Base-by-base conservation (phyloP, 495 filamentous ascomycete species). In the Neurospora hispaniola region DNA sequence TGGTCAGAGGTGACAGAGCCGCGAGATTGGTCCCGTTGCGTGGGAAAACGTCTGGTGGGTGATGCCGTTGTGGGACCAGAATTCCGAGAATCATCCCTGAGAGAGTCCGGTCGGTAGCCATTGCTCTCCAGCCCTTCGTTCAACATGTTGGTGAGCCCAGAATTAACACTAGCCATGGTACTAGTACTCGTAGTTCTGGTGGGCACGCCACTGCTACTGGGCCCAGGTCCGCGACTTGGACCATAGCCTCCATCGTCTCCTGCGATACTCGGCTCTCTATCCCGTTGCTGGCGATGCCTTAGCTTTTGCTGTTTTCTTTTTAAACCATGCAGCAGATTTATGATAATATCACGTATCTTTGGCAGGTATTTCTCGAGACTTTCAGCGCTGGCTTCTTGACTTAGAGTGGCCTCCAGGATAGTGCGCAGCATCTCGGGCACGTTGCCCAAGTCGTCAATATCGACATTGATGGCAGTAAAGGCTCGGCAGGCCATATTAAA, bases 401-500 rank as follows among this genome's bases (percentile, higher is more conserved):
- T 97, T 20, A 99, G 85, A 0, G 96, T 98, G 70, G 97, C 93
- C 82, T 99, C 96, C 42, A 99, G 86, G 70, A 99, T 98, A 39
- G 89, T 88, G 73, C 96, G 90, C 31, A 99, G 81, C 69, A 94
- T 85, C 79, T 99, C 96, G 3, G 96, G 96, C 8, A 99, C 96
- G 77, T 96, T 96, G 69, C 96, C 96, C 18, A 99, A 87, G 81
- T 99, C 96, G 5, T 89, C 86, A 5, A 93, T 97, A 74, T 98
- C 96, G 69, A 99, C 95, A 42, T 95, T 94, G 78, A 99, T 98
- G 46, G 93, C 92, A 78, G 91, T 92, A 81, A 99, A 99, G 68
- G 96, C 94, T 46, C 96, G 91, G 81, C 94, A 98, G 9, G 96
- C 96, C 82, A 98, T 92, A 81, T 99, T 99, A 85, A 99, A 99